phyloP scores from a whole-genome alignment of 2,329 filamentous ascomycete genomes.

The Furcasterigmium furcatum region DNA sequence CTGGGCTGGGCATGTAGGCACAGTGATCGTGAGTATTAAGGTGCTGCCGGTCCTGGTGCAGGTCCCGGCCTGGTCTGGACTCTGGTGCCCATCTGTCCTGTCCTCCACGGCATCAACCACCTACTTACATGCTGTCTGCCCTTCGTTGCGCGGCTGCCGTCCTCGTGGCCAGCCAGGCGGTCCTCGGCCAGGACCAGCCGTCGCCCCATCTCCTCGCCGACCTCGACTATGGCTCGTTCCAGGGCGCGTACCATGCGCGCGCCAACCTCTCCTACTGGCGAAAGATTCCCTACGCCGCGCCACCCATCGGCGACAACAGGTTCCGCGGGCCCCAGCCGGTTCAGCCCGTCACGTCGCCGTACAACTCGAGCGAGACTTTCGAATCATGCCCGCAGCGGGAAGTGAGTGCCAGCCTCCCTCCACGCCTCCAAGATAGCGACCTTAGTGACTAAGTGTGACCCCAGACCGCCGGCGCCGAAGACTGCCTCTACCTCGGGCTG shows the following conservation, averaged over 20 bases:
- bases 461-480: conserved; percentile 50
- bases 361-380: conserved; percentile 51
- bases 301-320: conserved; percentile 53
- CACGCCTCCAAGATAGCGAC: neutral
- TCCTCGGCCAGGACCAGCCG: neutral
- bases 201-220: conserved; percentile 2
- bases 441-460: neutral
- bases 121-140: neutral
- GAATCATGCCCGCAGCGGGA: conserved; percentile 58
- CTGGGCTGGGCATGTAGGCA: no score
- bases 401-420: conserved; percentile 25
- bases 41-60: no score
- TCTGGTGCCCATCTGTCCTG: no score
- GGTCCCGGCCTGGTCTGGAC: no score
- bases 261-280: conserved; percentile 59
- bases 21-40: no score
- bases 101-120: no score
- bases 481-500: conserved; percentile 59
- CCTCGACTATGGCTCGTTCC: conserved; percentile 48
- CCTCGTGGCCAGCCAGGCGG: neutral
- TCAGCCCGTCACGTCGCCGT: conserved; percentile 36
- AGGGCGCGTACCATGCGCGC: conserved; percentile 43
- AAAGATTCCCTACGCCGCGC: conserved; percentile 59
- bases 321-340: conserved; percentile 61
- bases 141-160: neutral